phyloP scores from a whole-genome alignment of 192 early-diverging fungal genomes.

The Kickxella alabastrina region DNA sequence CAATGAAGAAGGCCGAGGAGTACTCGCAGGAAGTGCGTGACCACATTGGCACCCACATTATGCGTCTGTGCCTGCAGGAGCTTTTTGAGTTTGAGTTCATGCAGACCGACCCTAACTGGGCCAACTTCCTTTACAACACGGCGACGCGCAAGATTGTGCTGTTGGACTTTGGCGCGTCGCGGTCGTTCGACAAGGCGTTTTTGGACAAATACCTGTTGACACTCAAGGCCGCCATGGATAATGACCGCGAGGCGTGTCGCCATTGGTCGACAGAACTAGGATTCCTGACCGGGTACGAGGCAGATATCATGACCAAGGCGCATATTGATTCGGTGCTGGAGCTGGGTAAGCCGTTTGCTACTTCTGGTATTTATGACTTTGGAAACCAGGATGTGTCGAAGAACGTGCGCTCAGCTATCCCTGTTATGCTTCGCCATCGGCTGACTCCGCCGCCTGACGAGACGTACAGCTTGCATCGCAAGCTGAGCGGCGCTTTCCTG shows the following conservation, averaged over 20 bases:
- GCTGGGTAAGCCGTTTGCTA: conserved; percentile 79
- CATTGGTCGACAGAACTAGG: conserved; percentile 78
- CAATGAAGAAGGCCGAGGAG: conserved; percentile 59
- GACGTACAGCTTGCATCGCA: conserved; percentile 92
- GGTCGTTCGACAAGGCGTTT: conserved; percentile 73
- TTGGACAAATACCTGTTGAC: conserved; percentile 71
- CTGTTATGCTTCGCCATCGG: conserved; percentile 89
- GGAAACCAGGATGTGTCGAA: conserved; percentile 75
- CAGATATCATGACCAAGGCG: conserved; percentile 77
- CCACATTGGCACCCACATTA: conserved; percentile 69
- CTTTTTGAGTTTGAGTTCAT: conserved; percentile 92
- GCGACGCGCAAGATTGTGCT: conserved; percentile 68
- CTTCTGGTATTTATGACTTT: conserved; percentile 69
- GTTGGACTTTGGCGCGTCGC: conserved; percentile 93
- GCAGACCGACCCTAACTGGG: conserved; percentile 99
- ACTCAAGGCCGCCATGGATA: conserved; percentile 64
- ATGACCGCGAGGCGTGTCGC: conserved; percentile 71
- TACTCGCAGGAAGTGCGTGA: conserved; percentile 57
- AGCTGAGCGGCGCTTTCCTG: conserved; percentile 89
- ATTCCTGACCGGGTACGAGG: conserved; percentile 92
- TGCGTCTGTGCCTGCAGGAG: conserved; percentile 82
- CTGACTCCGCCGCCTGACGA: conserved; percentile 98
- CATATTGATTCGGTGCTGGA: conserved; percentile 86
- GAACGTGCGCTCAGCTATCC: conserved; percentile 82
- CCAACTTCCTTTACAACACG: conserved; percentile 89